Percentiles rank a stretch among this genome's conserved stretches.
phyloP scores from a whole-genome alignment of 169 alveolate genomes.

The Amoebophrya sp. region DNA sequence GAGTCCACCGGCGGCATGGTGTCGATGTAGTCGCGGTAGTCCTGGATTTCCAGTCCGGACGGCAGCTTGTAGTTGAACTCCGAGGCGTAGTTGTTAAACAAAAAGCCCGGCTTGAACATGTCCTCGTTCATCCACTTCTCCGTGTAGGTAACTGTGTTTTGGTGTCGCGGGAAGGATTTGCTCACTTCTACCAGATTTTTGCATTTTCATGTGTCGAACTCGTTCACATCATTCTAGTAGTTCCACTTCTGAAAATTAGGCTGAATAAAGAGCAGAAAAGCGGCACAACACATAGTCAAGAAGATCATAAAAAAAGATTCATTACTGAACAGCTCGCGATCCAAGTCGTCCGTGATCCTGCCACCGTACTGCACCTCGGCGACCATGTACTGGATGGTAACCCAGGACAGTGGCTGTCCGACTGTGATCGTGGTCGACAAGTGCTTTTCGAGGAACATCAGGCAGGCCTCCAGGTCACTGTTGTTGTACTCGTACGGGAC shows the following conservation, averaged over 20 bases:
- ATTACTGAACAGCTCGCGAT: conserved; percentile 75
- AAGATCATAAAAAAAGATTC: conserved; percentile 59
- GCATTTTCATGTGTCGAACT: too few species aligned
- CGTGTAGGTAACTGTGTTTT: conserved; percentile 84
- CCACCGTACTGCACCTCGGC: conserved; percentile 94
- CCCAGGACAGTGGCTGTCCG: conserved; percentile 71
- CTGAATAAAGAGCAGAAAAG: too few species aligned
- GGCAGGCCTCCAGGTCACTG: conserved; percentile 89
- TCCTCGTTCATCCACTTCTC: conserved; percentile 63
- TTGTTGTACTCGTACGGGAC: conserved; percentile 89
- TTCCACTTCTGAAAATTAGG: too few species aligned
- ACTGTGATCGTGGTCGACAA: conserved; percentile 68
- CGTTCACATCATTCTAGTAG: too few species aligned
- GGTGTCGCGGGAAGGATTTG: too few species aligned
- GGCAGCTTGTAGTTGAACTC: conserved; percentile 76
- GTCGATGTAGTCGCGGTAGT: conserved; percentile 72
- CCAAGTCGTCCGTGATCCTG: conserved; percentile 88
- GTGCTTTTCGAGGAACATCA: conserved; percentile 84
- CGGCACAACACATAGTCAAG: too few species aligned
- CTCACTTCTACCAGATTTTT: too few species aligned
- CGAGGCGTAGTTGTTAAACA: conserved; percentile 51
- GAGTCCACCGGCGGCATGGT: conserved; percentile 81
- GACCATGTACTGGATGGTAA: conserved; percentile 81
- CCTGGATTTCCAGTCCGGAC: conserved; percentile 72
- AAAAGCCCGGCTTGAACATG: conserved; percentile 47